Evolutionary conservation across 2,329 filamentous ascomycete species (phyloP).

Genomic region (Hypoxylon sp.): DNA sequence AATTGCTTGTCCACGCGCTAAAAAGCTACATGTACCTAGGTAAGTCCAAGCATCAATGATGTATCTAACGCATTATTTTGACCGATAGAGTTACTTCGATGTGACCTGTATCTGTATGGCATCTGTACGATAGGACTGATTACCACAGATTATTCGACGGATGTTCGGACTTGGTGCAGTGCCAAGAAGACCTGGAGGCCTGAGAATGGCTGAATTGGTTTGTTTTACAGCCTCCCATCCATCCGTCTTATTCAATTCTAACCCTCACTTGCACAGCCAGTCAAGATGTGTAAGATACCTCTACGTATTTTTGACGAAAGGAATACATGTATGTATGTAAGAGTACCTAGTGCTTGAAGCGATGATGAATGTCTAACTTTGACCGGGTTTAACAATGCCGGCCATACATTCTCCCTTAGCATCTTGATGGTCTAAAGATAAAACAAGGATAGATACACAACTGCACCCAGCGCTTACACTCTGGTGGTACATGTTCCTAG

Average conservation of each 20-base stretch:
- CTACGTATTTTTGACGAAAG: neutral
- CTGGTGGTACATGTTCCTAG: neutral
- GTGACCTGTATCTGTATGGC: constrained; percentile 12
- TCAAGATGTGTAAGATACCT: neutral
- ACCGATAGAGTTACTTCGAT: constrained; percentile 10
- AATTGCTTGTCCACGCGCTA: constrained; percentile 20
- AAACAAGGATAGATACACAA: constrained; percentile 40
- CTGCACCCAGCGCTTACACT: constrained; percentile 15
- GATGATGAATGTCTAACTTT: constrained; percentile 18
- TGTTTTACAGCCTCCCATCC: constrained; percentile 24
- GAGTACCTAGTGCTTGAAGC: neutral
- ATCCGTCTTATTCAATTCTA: neutral
- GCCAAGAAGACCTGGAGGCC: constrained; percentile 25
- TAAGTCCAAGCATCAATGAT: constrained; percentile 12
- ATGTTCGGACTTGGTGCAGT: constrained; percentile 16
- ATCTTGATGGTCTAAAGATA: constrained; percentile 28
- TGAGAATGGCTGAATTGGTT: constrained; percentile 21
- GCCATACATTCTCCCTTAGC: constrained; percentile 15
- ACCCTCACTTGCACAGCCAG: constrained; percentile 14
- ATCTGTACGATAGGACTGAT: constrained; percentile 1
- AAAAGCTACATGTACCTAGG: too few species aligned
- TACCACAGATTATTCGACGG: constrained; percentile 17
- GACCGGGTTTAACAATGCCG: constrained; percentile 18
- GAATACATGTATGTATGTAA: neutral
- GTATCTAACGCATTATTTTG: constrained; percentile 15